Evolutionary conservation across 352 stramenopile species (phyloP).

Genomic region (Salisapilia sapeloensis): DNA sequence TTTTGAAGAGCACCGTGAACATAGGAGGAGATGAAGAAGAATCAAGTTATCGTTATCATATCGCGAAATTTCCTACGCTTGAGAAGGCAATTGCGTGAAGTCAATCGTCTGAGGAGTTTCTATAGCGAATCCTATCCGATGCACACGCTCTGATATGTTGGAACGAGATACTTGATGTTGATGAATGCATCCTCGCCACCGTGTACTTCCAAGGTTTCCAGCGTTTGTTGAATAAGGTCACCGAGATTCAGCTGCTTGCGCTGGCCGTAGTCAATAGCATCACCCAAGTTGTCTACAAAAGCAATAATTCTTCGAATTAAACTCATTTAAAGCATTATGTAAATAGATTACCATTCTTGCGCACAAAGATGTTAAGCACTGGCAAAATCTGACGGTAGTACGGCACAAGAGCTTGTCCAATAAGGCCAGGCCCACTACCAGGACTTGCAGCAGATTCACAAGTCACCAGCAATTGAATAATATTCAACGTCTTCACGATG

Average conservation of each 20-base stretch:
- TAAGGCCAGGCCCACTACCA: conserved; percentile 72
- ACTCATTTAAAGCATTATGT: background rate
- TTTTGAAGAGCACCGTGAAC: background rate
- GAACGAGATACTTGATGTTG: conserved; percentile 98
- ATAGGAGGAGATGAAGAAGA: background rate
- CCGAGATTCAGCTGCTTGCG: conserved; percentile 90
- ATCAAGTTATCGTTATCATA: background rate
- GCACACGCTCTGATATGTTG: conserved; percentile 90
- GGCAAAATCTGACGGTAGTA: conserved; percentile 97
- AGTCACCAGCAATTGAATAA: conserved; percentile 91
- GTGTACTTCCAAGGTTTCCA: conserved; percentile 93
- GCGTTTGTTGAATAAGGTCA: conserved; percentile 92
- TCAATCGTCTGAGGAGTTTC: too few species aligned
- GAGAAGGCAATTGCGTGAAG: too few species aligned
- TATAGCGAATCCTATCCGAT: conserved; percentile 42
- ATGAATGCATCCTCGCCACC: conserved; percentile 96
- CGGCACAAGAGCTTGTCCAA: conserved; percentile 92
- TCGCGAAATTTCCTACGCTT: too few species aligned
- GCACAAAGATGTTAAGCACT: conserved; percentile 95
- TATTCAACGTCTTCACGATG: conserved; percentile 95
- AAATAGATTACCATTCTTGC: conserved; percentile 81
- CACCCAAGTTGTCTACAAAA: conserved; percentile 85
- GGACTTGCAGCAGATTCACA: conserved; percentile 75
- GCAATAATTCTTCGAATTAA: background rate
- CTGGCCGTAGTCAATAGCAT: conserved; percentile 93